Percentiles rank a stretch among this genome's conserved stretches.
phyloP scores from a whole-genome alignment of 2,329 filamentous ascomycete genomes.

The Penicillium expansum region DNA sequence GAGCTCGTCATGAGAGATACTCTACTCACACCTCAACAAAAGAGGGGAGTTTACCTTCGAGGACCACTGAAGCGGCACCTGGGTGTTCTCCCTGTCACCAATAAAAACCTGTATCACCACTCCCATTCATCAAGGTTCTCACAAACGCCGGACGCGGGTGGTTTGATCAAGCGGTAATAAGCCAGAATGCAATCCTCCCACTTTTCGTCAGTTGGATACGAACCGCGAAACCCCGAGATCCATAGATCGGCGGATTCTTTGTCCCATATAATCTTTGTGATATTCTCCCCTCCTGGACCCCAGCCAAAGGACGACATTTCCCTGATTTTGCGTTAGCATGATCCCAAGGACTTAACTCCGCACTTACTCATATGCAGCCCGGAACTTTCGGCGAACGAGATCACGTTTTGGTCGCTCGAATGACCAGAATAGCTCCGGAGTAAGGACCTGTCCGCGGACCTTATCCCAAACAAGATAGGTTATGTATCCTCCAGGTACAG shows the following conservation, averaged over 20 bases:
- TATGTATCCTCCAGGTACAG: constrained; percentile 6
- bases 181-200: constrained; percentile 3
- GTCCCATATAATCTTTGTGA: constrained; percentile 5
- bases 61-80: not conserved
- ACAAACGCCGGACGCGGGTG: not conserved
- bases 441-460: constrained; percentile 2
- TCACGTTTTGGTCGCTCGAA: constrained; percentile 3
- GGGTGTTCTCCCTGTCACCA: constrained; percentile 1
- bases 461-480: constrained; percentile 5
- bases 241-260: constrained; percentile 2
- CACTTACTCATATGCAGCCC: constrained; percentile 5
- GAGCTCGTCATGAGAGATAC: not conserved
- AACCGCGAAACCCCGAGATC: constrained; percentile 1
- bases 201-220: not conserved
- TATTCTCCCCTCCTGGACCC: constrained; percentile 1
- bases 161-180: not conserved
- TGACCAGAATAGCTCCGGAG: constrained; percentile 1
- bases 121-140: constrained; percentile 1
- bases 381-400: constrained; percentile 2
- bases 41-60: not conserved
- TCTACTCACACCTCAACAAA: not conserved
- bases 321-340: constrained; percentile 2
- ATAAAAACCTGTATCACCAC: constrained; percentile 2
- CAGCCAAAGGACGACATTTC: constrained; percentile 3
- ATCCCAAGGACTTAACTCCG: not conserved